Evolutionary conservation across 305 asterid species (phyloP), one percentile per base, ranked within the genome.

Genomic region (Fraxinus angustifolia): DNA sequence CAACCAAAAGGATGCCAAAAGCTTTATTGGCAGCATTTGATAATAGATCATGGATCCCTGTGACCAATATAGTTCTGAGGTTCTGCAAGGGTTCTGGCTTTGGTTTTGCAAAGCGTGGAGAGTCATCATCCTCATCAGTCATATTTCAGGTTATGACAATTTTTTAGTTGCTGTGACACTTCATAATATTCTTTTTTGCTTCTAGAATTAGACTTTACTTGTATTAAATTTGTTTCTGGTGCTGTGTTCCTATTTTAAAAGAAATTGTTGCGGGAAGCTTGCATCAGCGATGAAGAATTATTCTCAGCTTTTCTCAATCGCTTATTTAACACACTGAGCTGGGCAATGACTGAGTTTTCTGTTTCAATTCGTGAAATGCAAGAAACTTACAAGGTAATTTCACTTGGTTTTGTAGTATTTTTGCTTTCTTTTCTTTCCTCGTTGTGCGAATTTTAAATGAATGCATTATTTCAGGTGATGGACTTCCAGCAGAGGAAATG

Each of bases 261-360:
- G 98, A 92, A 86, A 88, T 79, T 95, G 90, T 87, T 95, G 86
- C 91, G 93, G 87, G 97, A 95, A 72, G 94, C 97, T 86, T 95
- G 98, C 90, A 79, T 86, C 40, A 88, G 87, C 21, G 90, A 95
- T 33, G 92, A 85, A 16, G 92, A 89, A 77, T 87, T 92, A 76
- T 94, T 94, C 89, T 95, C 98, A 62, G 89, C 97, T 71, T 95
- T 95, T 79, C 96, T 95, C 85, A 95, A 95, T 82, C 92, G 96
- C 80, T 82, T 95, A 79, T 95, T 93, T 73, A 94, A 95, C 88
- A 94, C 97, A 33, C 90, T 95, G 82, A 94, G 99, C 89, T 95
- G 99, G 99, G 90, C 98, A 30, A 94, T 94, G 94, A 95, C 98
- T 28, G 99, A 95, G 86, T 95, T 95, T 90, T 95, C 99, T 28